These are phyloP conservation scores for Apiospora saccharicola DNA, from an alignment of 2,329 filamentous ascomycete species.

Conservation along the genomic window DNA sequence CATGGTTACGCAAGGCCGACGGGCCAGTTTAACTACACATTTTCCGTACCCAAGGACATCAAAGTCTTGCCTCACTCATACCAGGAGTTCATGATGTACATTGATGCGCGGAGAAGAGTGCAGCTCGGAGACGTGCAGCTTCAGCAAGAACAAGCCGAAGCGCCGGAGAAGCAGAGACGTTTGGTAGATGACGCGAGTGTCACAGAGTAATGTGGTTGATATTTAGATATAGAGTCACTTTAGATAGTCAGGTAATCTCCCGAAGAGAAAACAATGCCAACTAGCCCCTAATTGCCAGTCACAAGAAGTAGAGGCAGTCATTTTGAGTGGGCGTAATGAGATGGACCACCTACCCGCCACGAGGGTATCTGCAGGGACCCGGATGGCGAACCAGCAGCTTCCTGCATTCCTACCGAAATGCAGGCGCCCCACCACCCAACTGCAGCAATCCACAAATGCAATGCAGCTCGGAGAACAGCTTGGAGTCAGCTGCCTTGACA, in stretches of 20 bases:
- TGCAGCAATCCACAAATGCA: background rate
- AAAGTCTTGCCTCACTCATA: constrained; percentile 44
- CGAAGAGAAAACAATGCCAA: background rate
- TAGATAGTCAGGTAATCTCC: background rate
- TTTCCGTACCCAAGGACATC: constrained; percentile 47
- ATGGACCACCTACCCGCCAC: background rate
- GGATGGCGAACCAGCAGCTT: background rate
- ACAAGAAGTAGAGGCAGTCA: background rate
- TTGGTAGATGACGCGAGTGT: constrained; percentile 33
- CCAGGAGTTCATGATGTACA: constrained; percentile 47
- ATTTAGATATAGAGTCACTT: background rate
- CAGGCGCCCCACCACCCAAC: constrained; percentile 6
- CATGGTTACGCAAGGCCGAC: constrained; percentile 67
- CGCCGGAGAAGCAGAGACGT: constrained; percentile 28
- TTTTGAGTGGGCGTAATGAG: background rate
- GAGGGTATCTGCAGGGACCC: background rate
- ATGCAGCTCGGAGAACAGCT: background rate
- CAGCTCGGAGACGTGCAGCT: constrained; percentile 42
- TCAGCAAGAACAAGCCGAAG: constrained; percentile 32
- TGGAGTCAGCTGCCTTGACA: background rate
- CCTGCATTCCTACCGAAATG: background rate
- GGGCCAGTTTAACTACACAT: constrained; percentile 78
- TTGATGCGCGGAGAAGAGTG: constrained; percentile 51
- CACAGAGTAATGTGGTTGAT: constrained; percentile 31
- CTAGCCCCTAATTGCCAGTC: background rate